Evolutionary conservation across 2,329 filamentous ascomycete species (phyloP).

Genomic region (Chrysosphaeria jannelii): DNA sequence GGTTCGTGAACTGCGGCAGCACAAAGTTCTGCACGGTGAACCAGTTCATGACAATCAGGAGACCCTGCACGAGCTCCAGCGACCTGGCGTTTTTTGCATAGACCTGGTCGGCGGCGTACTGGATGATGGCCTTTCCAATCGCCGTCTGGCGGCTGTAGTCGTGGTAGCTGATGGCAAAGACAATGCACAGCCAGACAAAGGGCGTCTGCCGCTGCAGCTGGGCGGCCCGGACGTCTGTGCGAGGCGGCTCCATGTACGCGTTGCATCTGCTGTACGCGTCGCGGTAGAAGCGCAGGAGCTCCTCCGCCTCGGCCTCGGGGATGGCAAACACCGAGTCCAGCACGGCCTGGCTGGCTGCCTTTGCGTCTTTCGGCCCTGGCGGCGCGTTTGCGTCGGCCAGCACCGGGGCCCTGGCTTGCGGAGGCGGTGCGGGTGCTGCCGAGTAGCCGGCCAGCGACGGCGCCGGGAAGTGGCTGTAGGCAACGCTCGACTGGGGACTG

Average conservation of each 20-base stretch:
- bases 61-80: conserved; percentile 5
- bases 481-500: too few species aligned
- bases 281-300: conserved; percentile 4
- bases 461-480: too few species aligned
- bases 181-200: conserved; percentile 5
- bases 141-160: conserved; percentile 4
- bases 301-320: conserved; percentile 4
- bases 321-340: conserved; percentile 3
- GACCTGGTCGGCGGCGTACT: conserved; percentile 4
- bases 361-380: too few species aligned
- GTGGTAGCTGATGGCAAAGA: conserved; percentile 5
- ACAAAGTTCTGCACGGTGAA: conserved; percentile 4
- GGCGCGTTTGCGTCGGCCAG: too few species aligned
- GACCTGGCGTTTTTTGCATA: conserved; percentile 3
- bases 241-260: conserved; percentile 3
- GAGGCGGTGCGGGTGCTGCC: too few species aligned
- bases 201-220: conserved; percentile 4
- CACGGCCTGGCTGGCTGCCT: neutral
- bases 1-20: conserved; percentile 4
- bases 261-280: conserved; percentile 3
- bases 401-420: too few species aligned
- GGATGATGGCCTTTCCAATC: conserved; percentile 3
- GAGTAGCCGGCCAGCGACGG: too few species aligned
- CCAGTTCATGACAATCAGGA: conserved; percentile 5
- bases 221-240: conserved; percentile 1